These are phyloP conservation scores for Xerophyta viscosa DNA, from an alignment of 106 monocot species.

Conservation along the genomic window DNA sequence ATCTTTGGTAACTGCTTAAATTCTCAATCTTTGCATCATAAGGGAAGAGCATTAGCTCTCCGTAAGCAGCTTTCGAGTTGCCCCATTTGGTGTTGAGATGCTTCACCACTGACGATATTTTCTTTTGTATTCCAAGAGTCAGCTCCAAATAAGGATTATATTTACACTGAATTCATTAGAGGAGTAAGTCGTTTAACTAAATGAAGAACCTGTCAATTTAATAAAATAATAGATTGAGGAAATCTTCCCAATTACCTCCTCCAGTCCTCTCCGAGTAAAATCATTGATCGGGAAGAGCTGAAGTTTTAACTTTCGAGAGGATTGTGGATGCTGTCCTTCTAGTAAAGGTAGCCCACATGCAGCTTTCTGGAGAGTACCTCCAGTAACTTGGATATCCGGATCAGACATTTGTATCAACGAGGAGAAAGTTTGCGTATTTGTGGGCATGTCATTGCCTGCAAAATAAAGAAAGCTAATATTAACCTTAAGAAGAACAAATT, in stretches of 20 bases:
- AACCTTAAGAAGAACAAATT: too few relatives aligned
- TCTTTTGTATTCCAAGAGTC: conserved; percentile 50
- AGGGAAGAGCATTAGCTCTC: conserved; percentile 59
- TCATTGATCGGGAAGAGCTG: conserved; percentile 73
- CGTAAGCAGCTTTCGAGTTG: conserved; percentile 21
- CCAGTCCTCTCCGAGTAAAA: conserved; percentile 26
- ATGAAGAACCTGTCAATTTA: background rate
- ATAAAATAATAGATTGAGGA: background rate
- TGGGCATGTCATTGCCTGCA: too few relatives aligned
- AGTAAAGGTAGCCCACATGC: background rate
- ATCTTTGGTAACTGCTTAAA: conserved; percentile 21
- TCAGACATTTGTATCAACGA: too few relatives aligned
- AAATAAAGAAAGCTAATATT: too few relatives aligned
- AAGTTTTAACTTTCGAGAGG: conserved; percentile 42
- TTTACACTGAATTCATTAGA: conserved; percentile 33
- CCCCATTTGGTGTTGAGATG: conserved; percentile 63
- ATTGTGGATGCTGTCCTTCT: conserved; percentile 6
- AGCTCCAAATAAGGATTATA: conserved; percentile 64
- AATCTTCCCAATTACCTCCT: conserved; percentile 31
- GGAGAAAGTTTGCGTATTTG: too few relatives aligned
- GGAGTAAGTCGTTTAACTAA: background rate
- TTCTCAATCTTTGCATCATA: conserved; percentile 22
- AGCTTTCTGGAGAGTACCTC: conserved; percentile 3
- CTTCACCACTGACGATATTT: conserved; percentile 67
- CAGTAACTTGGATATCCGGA: background rate